phyloP scores from a whole-genome alignment of 2,329 filamentous ascomycete species.

The Alternaria sp. region DNA sequence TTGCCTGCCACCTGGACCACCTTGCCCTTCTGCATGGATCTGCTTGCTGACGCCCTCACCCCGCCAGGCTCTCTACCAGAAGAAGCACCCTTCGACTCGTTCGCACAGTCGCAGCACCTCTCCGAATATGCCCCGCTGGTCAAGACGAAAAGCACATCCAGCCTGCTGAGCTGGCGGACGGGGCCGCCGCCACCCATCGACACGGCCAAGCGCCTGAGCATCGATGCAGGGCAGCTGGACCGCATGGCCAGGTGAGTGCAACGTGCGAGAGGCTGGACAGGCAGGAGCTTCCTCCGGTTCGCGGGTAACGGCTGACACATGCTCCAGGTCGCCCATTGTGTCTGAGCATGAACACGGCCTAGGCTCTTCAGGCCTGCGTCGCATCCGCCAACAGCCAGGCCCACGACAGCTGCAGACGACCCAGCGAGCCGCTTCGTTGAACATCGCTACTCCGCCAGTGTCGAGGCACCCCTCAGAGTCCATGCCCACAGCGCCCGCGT shows the following conservation, averaged over 20 bases:
- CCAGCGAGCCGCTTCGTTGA: constrained; percentile 74
- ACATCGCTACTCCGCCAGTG: constrained; percentile 64
- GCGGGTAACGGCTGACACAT: constrained; percentile 18
- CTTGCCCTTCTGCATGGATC: constrained; percentile 24
- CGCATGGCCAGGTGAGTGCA: constrained; percentile 72
- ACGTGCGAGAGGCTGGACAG: constrained; percentile 1
- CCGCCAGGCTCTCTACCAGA: constrained; percentile 44
- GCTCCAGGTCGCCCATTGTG: constrained; percentile 75
- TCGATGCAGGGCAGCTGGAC: constrained; percentile 74
- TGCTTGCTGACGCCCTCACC: constrained; percentile 32
- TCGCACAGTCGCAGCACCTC: constrained; percentile 24
- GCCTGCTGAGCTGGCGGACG: constrained; percentile 49
- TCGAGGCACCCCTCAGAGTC: constrained; percentile 56
- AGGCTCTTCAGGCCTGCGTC: constrained; percentile 83
- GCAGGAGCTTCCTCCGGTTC: constrained; percentile 2
- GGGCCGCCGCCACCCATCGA: constrained; percentile 54
- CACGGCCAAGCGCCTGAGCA: constrained; percentile 72
- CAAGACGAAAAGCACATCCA: constrained; percentile 59
- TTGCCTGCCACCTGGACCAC: neutral
- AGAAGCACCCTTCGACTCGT: constrained; percentile 35
- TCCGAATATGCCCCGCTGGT: constrained; percentile 47
- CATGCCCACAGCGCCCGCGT: constrained; percentile 67
- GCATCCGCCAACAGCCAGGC: constrained; percentile 87
- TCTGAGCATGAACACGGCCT: constrained; percentile 87
- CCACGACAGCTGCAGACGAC: constrained; percentile 58